These are phyloP conservation scores for Phaeotremella skinneri DNA, from an alignment of 768 basidiomycete species.

Conservation along the genomic window DNA sequence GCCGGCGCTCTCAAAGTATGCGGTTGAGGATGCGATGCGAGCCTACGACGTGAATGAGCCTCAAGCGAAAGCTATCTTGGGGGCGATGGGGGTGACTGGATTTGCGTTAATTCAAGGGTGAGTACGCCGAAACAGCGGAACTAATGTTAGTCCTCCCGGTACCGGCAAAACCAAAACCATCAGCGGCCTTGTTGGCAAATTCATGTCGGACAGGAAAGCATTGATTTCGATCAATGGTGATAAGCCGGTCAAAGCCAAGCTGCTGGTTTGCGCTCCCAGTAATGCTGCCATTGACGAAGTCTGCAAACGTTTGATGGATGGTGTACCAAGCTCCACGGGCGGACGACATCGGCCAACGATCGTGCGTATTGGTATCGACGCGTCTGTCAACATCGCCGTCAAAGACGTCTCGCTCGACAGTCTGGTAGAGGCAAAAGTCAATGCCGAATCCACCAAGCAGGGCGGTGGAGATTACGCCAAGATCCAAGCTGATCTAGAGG, in stretches of 20 bases:
- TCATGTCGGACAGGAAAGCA: conserved; percentile 62
- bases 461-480: conserved; percentile 58
- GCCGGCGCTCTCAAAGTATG: conserved; percentile 56
- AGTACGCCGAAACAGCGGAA: conserved; percentile 20
- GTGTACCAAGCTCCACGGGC: conserved; percentile 63
- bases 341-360: conserved; percentile 66
- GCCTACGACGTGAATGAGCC: conserved; percentile 82
- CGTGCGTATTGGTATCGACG: conserved; percentile 81
- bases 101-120: conserved; percentile 96
- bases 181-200: conserved; percentile 83
- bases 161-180: conserved; percentile 99
- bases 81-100: conserved; percentile 67
- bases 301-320: conserved; percentile 76
- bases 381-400: conserved; percentile 70
- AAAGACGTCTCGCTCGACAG: conserved; percentile 83
- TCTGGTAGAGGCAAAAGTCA: conserved; percentile 67
- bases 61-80: conserved; percentile 83
- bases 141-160: conserved; percentile 73
- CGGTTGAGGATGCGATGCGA: conserved; percentile 66
- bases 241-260: conserved; percentile 62
- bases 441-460: conserved; percentile 41
- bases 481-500: conserved; percentile 68
- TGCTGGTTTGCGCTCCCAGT: conserved; percentile 92
- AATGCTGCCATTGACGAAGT: conserved; percentile 99
- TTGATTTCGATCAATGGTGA: conserved; percentile 58